phyloP scores from a whole-genome alignment of 192 early-diverging fungal genomes.

The Podila epicladia region DNA sequence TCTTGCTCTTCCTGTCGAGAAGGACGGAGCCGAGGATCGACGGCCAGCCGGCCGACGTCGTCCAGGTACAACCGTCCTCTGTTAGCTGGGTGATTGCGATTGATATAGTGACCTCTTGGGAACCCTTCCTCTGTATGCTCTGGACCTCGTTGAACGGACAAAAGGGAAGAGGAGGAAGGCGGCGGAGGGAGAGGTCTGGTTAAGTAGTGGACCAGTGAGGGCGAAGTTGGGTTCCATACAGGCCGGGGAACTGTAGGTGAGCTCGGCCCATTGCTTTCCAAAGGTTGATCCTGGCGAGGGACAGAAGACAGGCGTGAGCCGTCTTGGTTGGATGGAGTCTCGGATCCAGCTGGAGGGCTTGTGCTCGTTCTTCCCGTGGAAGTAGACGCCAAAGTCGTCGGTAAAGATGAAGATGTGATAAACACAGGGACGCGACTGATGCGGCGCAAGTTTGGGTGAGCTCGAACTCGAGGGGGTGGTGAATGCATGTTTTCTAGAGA shows the following conservation, averaged over 20 bases:
- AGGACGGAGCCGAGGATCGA: neutral
- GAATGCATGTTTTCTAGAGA: neutral
- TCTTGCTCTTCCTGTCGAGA: neutral
- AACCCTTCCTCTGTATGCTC: neutral
- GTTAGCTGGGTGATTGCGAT: neutral
- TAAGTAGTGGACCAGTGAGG: constrained; percentile 14
- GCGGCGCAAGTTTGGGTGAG: constrained; percentile 15
- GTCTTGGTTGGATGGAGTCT: neutral
- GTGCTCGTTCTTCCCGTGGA: neutral
- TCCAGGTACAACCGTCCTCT: neutral
- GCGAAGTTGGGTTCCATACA: constrained; percentile 11
- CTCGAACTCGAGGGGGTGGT: constrained; percentile 1
- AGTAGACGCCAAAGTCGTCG: neutral
- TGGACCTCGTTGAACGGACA: neutral
- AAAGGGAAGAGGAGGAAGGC: neutral
- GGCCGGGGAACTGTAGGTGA: neutral
- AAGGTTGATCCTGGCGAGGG: neutral
- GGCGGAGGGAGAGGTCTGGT: constrained; percentile 9
- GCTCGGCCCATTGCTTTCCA: neutral
- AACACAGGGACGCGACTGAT: constrained; percentile 30
- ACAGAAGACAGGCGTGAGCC: neutral
- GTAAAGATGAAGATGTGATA: neutral
- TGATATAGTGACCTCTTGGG: neutral
- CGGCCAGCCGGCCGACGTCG: neutral
- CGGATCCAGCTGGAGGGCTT: neutral